These are phyloP conservation scores for Orbilia ellipsospora DNA, from an alignment of 2,329 filamentous ascomycete genomes.

Conservation along the genomic window DNA sequence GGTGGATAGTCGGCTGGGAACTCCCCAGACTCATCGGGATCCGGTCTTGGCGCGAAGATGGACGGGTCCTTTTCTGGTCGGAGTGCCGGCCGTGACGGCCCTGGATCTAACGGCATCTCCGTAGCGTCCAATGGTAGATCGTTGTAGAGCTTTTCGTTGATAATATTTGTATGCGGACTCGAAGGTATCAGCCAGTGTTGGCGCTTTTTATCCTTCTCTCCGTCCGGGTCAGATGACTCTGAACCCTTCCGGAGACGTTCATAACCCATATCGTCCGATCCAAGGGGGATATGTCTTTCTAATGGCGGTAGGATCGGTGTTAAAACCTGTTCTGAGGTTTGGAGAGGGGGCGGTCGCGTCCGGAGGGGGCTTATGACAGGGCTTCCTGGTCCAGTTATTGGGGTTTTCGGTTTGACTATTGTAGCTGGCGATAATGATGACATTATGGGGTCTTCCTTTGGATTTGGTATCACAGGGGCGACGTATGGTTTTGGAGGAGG, in stretches of 20 bases:
- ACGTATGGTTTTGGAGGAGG: slow-evolving; percentile 49
- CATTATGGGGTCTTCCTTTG: slow-evolving; percentile 52
- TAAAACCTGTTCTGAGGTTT: slow-evolving; percentile 32
- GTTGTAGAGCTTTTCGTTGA: slow-evolving; percentile 52
- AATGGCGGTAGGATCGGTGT: slow-evolving; percentile 29
- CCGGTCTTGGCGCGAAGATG: slow-evolving; percentile 50
- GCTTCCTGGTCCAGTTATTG: slow-evolving; percentile 40
- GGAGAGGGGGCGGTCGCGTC: slow-evolving; percentile 45
- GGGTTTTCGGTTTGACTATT: slow-evolving; percentile 45
- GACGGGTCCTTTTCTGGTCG: slow-evolving; percentile 49
- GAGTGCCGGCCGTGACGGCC: slow-evolving; percentile 35
- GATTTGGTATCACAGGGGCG: slow-evolving; percentile 45
- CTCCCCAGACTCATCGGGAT: slow-evolving; percentile 39
- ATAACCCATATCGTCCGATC: slow-evolving; percentile 27
- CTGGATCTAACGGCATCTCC: slow-evolving; percentile 45
- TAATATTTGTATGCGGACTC: slow-evolving; percentile 50
- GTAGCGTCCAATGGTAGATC: slow-evolving; percentile 42
- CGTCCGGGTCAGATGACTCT: slow-evolving; percentile 44
- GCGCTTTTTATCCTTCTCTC: slow-evolving; percentile 49
- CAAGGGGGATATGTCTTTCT: slow-evolving; percentile 33
- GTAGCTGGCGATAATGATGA: slow-evolving; percentile 51
- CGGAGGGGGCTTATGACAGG: slow-evolving; percentile 36
- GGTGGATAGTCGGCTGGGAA: slow-evolving; percentile 42
- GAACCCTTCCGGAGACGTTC: slow-evolving; percentile 41
- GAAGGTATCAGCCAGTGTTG: slow-evolving; percentile 50